Percentiles rank a stretch among this genome's conserved stretches.
phyloP scores from a whole-genome alignment of 345 rosid species.

The Gossypium ekmanianum region DNA sequence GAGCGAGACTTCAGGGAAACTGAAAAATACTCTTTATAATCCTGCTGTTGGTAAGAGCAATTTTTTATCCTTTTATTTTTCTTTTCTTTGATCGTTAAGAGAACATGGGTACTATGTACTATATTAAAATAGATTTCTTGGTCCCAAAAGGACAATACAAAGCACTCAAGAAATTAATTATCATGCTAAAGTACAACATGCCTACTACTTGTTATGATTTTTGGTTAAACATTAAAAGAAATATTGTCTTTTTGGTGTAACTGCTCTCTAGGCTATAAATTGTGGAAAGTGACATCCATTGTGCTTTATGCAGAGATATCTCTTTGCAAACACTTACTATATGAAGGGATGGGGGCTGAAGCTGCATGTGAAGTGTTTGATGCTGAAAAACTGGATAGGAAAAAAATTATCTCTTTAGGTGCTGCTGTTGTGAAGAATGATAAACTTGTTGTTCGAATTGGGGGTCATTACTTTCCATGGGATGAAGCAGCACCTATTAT shows the following conservation, averaged over 20 bases:
- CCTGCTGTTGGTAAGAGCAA: slow-evolving; percentile 59
- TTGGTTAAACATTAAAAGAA: slow-evolving; percentile 8
- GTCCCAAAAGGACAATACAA: not conserved
- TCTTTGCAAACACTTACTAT: slow-evolving; percentile 60
- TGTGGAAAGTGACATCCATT: slow-evolving; percentile 18
- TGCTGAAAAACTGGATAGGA: slow-evolving; percentile 46
- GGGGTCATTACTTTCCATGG: slow-evolving; percentile 57
- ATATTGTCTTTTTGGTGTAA: slow-evolving; percentile 9
- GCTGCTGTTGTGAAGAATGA: slow-evolving; percentile 48
- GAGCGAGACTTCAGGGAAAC: slow-evolving; percentile 33
- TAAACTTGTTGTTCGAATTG: slow-evolving; percentile 47
- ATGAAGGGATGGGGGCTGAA: slow-evolving; percentile 56
- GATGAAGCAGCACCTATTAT: slow-evolving; percentile 56
- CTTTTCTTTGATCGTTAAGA: not conserved
- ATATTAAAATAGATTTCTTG: not conserved
- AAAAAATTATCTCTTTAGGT: slow-evolving; percentile 46
- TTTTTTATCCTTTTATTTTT: not conserved
- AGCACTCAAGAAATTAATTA: not conserved
- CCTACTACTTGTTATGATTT: not conserved
- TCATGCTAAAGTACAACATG: not conserved
- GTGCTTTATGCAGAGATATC: slow-evolving; percentile 54
- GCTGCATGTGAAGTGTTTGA: slow-evolving; percentile 65
- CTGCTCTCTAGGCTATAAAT: slow-evolving; percentile 10
- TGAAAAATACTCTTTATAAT: slow-evolving; percentile 32
- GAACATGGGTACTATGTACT: not conserved